Base-by-base conservation (phyloP, 805 yeast genomes). In the Ascoidea tarda region DNA sequence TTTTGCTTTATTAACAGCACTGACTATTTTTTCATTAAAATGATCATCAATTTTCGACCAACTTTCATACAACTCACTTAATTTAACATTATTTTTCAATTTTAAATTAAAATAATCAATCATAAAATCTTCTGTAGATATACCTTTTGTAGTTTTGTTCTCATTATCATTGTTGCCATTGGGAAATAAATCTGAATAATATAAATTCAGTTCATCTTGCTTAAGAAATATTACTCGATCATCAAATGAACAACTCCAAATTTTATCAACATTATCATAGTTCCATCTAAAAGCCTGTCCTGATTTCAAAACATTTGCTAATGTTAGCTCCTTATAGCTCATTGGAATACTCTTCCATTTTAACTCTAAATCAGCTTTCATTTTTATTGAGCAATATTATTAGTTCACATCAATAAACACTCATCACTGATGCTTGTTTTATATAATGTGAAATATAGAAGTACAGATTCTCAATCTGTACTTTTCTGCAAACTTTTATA, bases 221-320 rank as follows among this genome's bases (percentile, higher is more conserved):
- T 67, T 75, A 32, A 91, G 66, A 32, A 87, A 69, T 1, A 90
- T 66, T 5, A 89, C 78, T 51, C 81, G 70, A 55, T 81, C 80
- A 14, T 70, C 65, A 31, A 79, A 63, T 0, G 87, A 74, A 55
- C 84, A 81, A 0, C 86, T 73, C 88, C 88, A 91, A 6, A 75
- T 71, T 50, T 71, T 72, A 55, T 79, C 74, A 21, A 21, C 28
- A 21, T 3, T 21, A 49, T 77, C 70, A 54, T 75, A 76, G 59
- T 81, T 81, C 95, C 96, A 87, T 51, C 81, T 63, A 60, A 87
- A 87, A 0, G 95, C 81, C 67, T 87, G 96, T 1, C 96, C 96
- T 61, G 95, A 85, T 47, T 93, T 69, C 33, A 87, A 69, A 0
- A 87, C 90, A 46, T 78, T 77, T 4, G 79, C 65, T 4, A 87